Base-by-base conservation (phyloP, 2,329 filamentous ascomycete species). In the Aspergillus hiratsukae region DNA sequence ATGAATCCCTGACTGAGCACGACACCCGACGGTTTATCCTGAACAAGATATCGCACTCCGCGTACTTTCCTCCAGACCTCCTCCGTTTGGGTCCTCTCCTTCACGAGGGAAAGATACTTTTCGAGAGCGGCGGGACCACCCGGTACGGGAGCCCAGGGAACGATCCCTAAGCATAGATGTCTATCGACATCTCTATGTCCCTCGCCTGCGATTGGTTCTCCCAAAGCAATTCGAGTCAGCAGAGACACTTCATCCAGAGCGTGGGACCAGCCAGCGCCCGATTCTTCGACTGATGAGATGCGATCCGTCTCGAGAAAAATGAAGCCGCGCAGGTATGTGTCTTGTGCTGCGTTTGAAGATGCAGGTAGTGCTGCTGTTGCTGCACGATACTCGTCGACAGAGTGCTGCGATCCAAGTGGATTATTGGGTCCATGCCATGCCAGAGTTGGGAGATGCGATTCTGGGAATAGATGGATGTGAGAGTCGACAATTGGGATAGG, bases 401-500 rank as follows among this genome's bases (percentile, higher is more conserved):
- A 87, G 71, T 86, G 84, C 62, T 86, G 84, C 51, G 81, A 81
- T 51, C 83, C 80, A 51, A 95, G 79, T 4, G 84, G 80, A 67
- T 81, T 74, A 49, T 79, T 76, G 4, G 83, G 76, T 3, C 73
- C 81, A 75, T 84, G 83, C 91, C 91, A 96, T 56, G 83, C 76
- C 60, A 95, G 83, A 41, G 83, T 82, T 54, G 80, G 69, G 52
- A 88, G 69, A 66, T 93, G 88, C 53, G 83, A 81, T 48, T 78
- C 74, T 48, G 90, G 89, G 79, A 86, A 96, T 68, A 97, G 85
- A 77, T 97, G 92, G 75, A 97, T 88, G 79, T 97, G 93, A 41
- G 90, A 88, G 78, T 97, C 92, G 73, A 97, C 85, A 69, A 96
- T 87, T 28, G 83, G 71, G 50, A 64, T 66, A 1, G 65, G 46